A percentile compares a stretch with the other conserved stretches of the same genome.
Evolutionary conservation across 192 early-diverging fungal species (phyloP).

Genomic region (Rhizophagus sp.): DNA sequence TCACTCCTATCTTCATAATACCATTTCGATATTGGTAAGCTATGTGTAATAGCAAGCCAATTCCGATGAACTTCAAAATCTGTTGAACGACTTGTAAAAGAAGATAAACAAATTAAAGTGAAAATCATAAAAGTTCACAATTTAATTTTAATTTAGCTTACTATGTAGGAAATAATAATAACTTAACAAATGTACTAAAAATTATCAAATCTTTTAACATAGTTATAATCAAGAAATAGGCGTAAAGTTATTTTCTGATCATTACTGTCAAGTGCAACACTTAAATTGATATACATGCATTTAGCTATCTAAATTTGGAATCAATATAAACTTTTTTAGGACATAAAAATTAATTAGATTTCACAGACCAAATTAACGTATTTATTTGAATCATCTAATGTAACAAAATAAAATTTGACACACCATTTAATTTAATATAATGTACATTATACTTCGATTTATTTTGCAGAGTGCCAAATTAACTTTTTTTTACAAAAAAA

Average conservation of each 20-base stretch:
- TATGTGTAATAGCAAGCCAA: conserved; percentile 93
- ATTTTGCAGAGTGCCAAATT: no score
- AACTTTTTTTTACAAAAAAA: no score
- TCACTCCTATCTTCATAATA: conserved; percentile 83
- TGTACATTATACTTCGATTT: no score
- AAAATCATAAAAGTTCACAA: not conserved
- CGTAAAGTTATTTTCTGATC: no score
- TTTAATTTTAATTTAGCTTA: conserved; percentile 35
- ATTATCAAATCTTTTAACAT: conserved; percentile 47
- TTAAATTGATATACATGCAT: not conserved
- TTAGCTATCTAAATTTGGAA: not conserved
- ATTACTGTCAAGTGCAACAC: no score
- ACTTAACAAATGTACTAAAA: conserved; percentile 52
- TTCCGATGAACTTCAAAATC: conserved; percentile 99
- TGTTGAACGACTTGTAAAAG: conserved; percentile 71
- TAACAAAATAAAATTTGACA: no score
- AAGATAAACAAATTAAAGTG: not conserved
- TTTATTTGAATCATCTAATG: no score
- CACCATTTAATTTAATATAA: no score
- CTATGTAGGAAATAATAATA: conserved; percentile 77
- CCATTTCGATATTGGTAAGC: conserved; percentile 80
- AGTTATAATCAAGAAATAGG: not conserved
- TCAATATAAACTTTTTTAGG: not conserved
- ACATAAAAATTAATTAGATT: not conserved
- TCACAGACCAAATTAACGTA: no score